Percentiles rank a stretch among this genome's conserved stretches.
These are phyloP conservation scores for Rhododendron griersonianum DNA, from an alignment of 148 eudicot genomes.

Conservation along the genomic window DNA sequence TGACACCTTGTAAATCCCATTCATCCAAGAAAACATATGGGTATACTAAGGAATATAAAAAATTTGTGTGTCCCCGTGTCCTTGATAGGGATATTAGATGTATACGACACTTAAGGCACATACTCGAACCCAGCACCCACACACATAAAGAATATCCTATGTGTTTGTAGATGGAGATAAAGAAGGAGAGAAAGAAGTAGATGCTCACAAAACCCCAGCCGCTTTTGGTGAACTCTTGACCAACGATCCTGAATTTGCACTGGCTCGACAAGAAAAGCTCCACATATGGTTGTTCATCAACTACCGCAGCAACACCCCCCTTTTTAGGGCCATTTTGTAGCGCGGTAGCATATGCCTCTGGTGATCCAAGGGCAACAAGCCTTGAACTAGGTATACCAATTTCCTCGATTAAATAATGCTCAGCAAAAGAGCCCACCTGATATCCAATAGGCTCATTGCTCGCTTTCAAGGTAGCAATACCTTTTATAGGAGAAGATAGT, in stretches of 20 bases:
- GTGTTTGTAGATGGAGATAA: not conserved
- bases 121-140: not conserved
- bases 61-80: not conserved
- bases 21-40: not conserved
- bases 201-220: slow-evolving; percentile 97
- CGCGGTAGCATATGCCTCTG: slow-evolving; percentile 65
- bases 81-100: not conserved
- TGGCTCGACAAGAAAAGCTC: slow-evolving; percentile 77
- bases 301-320: slow-evolving; percentile 67
- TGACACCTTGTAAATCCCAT: not conserved
- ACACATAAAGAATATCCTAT: not conserved
- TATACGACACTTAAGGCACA: not conserved
- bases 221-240: slow-evolving; percentile 83
- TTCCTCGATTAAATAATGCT: slow-evolving; percentile 56
- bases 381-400: slow-evolving; percentile 60
- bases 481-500: slow-evolving; percentile 69
- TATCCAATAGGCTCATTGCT: slow-evolving; percentile 56
- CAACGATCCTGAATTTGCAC: slow-evolving; percentile 71
- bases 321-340: slow-evolving; percentile 49
- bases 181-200: not conserved
- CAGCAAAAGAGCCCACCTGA: slow-evolving; percentile 85
- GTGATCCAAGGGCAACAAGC: slow-evolving; percentile 64
- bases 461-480: slow-evolving; percentile 51
- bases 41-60: not conserved
- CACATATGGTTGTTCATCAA: slow-evolving; percentile 80